These are phyloP conservation scores for Medicago ruthenica DNA, from an alignment of 306 rosid species.

Conservation along the genomic window DNA sequence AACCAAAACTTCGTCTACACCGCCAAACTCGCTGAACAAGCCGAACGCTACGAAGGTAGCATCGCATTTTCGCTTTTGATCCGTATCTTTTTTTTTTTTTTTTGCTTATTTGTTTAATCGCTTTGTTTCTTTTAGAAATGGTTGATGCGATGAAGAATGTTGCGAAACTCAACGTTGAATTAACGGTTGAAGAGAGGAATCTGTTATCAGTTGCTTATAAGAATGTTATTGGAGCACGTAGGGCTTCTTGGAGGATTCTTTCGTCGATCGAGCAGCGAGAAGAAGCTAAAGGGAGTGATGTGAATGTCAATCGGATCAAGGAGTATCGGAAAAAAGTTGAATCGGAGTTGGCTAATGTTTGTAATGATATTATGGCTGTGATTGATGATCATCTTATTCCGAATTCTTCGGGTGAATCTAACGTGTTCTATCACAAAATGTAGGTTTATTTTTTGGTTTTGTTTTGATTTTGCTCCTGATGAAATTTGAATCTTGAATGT, in stretches of 20 bases:
- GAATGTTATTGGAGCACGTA: constrained; percentile 63
- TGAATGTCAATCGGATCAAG: constrained; percentile 54
- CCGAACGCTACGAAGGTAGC: constrained; percentile 67
- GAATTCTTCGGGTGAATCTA: constrained; percentile 49
- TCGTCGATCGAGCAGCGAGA: constrained; percentile 66
- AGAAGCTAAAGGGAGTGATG: constrained; percentile 58
- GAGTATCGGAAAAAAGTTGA: constrained; percentile 59
- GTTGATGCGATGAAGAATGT: constrained; percentile 69
- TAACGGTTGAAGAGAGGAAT: constrained; percentile 65
- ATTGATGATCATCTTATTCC: constrained; percentile 65
- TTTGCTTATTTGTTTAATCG: background rate
- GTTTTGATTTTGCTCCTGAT: background rate
- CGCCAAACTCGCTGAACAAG: constrained; percentile 78
- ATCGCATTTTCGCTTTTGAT: background rate
- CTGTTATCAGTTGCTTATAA: constrained; percentile 64
- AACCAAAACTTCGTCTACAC: constrained; percentile 62
- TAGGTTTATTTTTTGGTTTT: constrained; percentile 41
- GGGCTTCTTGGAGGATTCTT: constrained; percentile 72
- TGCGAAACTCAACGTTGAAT: constrained; percentile 62
- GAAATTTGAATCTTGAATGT: constrained; percentile 18
- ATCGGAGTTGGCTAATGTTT: constrained; percentile 56
- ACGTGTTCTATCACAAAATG: constrained; percentile 66
- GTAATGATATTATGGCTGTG: constrained; percentile 56
- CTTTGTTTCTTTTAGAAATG: constrained; percentile 52
- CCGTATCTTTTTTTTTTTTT: background rate